A percentile compares a stretch with the other conserved stretches of the same genome.
Conservation (phyloP, 2,329 filamentous ascomycete species). For the Verticillium tricorpus region DNA sequence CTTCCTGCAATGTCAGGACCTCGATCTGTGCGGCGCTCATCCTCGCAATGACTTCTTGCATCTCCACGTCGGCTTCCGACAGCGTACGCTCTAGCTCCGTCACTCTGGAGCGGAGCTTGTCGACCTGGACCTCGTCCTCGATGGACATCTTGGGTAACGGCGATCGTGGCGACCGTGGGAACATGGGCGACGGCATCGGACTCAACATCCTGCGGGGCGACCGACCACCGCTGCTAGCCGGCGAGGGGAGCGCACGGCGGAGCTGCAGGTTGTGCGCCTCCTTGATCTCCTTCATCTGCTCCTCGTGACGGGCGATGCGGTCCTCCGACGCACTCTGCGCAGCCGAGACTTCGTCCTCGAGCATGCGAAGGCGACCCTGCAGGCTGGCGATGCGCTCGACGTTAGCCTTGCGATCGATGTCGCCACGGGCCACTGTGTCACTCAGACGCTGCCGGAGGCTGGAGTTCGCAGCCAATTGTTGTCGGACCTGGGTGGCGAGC, state of each 20-base stretch:
- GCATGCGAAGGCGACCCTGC: conserved; percentile 71
- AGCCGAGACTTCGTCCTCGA: conserved; percentile 79
- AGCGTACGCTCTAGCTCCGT: conserved; percentile 76
- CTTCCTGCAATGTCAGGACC: conserved; percentile 72
- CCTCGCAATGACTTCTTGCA: conserved; percentile 74
- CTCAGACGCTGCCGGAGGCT: conserved; percentile 71
- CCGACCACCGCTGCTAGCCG: conserved; percentile 20
- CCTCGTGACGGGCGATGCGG: conserved; percentile 76
- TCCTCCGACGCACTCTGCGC: conserved; percentile 88
- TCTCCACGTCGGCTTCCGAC: conserved; percentile 59
- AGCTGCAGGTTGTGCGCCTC: conserved; percentile 76
- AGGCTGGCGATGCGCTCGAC: conserved; percentile 78
- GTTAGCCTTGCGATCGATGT: conserved; percentile 76
- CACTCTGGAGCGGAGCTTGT: conserved; percentile 72
- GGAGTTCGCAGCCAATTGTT: conserved; percentile 75
- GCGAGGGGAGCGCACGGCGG: conserved; percentile 59
- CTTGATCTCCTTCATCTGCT: conserved; percentile 71
- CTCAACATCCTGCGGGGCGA: conserved; percentile 29
- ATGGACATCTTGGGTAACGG: conserved; percentile 60
- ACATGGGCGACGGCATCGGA: conserved; percentile 28
- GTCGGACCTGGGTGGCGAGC: conserved; percentile 71
- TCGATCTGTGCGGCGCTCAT: conserved; percentile 83
- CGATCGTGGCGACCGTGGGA: conserved; percentile 33
- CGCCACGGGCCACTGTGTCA: conserved; percentile 76
- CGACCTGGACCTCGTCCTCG: conserved; percentile 69